These are phyloP conservation scores for Rhizopus sp. DNA, from an alignment of 371 early-diverging fungal genomes.

Conservation along the genomic window DNA sequence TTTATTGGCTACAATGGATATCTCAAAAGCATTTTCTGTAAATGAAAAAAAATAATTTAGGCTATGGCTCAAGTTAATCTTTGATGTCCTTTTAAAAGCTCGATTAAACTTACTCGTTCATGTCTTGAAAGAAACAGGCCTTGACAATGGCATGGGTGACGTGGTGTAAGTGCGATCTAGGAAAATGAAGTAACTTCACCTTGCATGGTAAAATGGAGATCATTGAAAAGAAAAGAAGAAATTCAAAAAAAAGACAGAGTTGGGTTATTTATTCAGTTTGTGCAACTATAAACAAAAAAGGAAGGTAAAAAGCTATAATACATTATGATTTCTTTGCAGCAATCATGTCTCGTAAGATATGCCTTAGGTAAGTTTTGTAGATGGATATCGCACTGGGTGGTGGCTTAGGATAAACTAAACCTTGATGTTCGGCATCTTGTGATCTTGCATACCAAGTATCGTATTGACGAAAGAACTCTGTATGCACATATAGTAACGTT, in stretches of 20 bases:
- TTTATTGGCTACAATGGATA: constrained; percentile 68
- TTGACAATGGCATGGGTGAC: constrained; percentile 70
- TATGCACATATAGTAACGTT: constrained; percentile 58
- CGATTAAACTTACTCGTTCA: constrained; percentile 27
- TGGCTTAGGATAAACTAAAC: constrained; percentile 27
- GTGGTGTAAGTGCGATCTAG: constrained; percentile 40
- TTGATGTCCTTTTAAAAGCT: background rate
- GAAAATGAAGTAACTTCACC: constrained; percentile 50
- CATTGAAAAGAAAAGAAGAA: constrained; percentile 21
- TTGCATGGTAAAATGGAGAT: constrained; percentile 50
- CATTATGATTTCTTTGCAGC: constrained; percentile 10
- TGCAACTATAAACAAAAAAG: background rate
- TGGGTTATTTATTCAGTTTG: too few species aligned
- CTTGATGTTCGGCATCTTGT: constrained; percentile 45
- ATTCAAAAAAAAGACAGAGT: background rate
- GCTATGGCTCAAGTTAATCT: constrained; percentile 24
- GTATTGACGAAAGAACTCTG: constrained; percentile 65
- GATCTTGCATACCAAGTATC: constrained; percentile 43
- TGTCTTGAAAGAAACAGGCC: constrained; percentile 57
- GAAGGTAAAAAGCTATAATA: background rate
- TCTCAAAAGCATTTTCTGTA: constrained; percentile 76
- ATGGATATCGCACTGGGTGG: constrained; percentile 53
- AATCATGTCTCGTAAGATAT: constrained; percentile 62
- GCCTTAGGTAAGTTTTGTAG: constrained; percentile 70
- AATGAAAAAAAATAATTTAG: constrained; percentile 68